Conservation (phyloP, 306 rosid genomes). For the Abrus precatorius region DNA sequence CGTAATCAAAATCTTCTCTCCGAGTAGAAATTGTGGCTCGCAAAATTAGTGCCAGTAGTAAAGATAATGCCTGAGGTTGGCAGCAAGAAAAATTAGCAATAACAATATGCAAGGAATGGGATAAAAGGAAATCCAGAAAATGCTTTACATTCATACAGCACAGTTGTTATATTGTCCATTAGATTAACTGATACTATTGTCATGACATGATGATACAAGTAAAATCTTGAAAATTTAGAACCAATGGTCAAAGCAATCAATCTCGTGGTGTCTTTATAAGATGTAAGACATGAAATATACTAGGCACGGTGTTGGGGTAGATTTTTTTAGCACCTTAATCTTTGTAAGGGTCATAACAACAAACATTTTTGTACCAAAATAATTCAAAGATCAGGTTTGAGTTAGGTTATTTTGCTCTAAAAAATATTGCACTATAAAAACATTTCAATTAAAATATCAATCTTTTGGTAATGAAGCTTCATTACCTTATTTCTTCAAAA, state of each 20-base stretch:
- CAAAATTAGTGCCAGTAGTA: slow-evolving; percentile 74
- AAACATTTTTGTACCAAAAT: neutral
- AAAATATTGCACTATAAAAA: neutral
- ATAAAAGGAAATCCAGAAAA: slow-evolving; percentile 24
- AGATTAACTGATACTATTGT: slow-evolving; percentile 20
- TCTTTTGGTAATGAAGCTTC: neutral
- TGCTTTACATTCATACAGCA: slow-evolving; percentile 24
- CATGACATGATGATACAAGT: slow-evolving; percentile 12
- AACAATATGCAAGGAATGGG: slow-evolving; percentile 19
- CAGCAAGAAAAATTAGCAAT: slow-evolving; percentile 46
- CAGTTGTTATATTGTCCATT: slow-evolving; percentile 20
- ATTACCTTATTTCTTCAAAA: neutral
- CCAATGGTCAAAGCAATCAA: slow-evolving; percentile 11
- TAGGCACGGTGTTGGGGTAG: neutral
- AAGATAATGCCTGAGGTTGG: slow-evolving; percentile 71
- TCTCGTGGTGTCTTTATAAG: slow-evolving; percentile 20
- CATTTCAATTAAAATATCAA: neutral
- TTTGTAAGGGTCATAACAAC: neutral
- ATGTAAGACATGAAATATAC: slow-evolving; percentile 22
- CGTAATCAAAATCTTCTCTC: slow-evolving; percentile 61
- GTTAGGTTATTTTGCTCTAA: neutral
- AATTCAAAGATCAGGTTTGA: neutral
- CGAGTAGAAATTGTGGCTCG: slow-evolving; percentile 75
- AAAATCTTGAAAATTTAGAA: slow-evolving; percentile 22
- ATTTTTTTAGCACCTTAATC: neutral